Evolutionary conservation across 495 filamentous ascomycete genomes (phyloP), one percentile per base, ranked within the genome.

Genomic region (Thozetella sp.): DNA sequence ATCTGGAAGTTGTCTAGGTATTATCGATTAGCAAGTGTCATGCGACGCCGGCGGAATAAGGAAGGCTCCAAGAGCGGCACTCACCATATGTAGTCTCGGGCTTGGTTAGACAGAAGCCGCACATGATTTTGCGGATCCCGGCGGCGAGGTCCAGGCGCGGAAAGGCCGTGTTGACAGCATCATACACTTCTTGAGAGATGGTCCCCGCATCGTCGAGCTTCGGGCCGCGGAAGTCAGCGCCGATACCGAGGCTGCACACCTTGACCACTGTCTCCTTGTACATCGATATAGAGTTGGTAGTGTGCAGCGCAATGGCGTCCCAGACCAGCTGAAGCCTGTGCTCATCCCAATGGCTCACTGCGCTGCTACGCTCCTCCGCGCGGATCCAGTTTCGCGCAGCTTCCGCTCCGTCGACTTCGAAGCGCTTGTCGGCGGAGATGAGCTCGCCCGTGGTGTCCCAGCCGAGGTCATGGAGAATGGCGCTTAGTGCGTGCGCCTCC

Each of bases 301-400:
- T 71, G 55, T 83, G 80, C 12, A 84, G 63, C 0, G 82, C 81
- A 56, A 84, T 82, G 1, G 73, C 62, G 66, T 84, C 81, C 82
- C 81, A 86, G 6, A 81, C 69, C 2, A 76, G 64, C 58, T 80
- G 75, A 0, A 73, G 15, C 2, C 72, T 63, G 25, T 65, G 61
- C 48, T 69, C 30, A 50, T 75, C 66, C 74, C 75, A 81, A 2
- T 65, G 45, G 1, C 30, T 53, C 1, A 30, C 55, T 3, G 64
- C 60, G 30, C 30, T 15, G 6, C 6, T 15, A 6, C 15, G 6
- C 30, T 37, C 6, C 30, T 37, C 6, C 30, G 6, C 15, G 6
- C 15, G 6, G 30, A 37, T 6, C 30, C 30, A 37, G 30, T 37
- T 15, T 6, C 15, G 30, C 6, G 70, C 70, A 15, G 63, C 60